Base-by-base conservation (phyloP, 257 asterid genomes). In the Lavandula angustifolia region DNA sequence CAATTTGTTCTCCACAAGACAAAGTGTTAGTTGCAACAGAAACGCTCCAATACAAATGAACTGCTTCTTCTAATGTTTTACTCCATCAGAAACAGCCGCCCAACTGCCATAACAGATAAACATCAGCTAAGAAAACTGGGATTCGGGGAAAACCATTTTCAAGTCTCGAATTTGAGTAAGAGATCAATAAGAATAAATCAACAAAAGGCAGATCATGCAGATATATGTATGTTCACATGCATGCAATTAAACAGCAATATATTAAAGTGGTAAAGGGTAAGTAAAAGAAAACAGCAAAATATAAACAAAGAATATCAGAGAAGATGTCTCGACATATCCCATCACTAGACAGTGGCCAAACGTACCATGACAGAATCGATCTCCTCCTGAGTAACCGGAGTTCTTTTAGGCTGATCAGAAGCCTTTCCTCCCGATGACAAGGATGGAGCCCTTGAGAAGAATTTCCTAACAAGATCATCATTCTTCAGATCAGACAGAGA, bases 351-450 rank as follows among this genome's bases (percentile, higher is more conserved):
- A 41, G 35, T 62, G 13, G 60, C 60, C 42, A 31, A 54, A 69
- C 82, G 9, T 85, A 92, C 99, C 99, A 89, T 63, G 73, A 92
- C 54, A 52, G 88, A 77, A 12, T 92, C 99, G 33, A 92, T 92
- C 86, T 92, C 99, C 64, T 89, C 96, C 68, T 73, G 82, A 73
- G 99, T 60, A 42, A 92, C 84, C 0, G 94, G 96, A 53, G 96
- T 81, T 78, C 99, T 72, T 80, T 85, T 89, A 46, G 97, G 97
- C 78, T 89, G 99, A 71, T 89, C 97, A 47, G 96, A 87, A 74
- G 97, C 99, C 79, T 80, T 92, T 71, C 97, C 97, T 74, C 92
- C 90, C 1, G 75, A 66, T 47, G 89, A 76, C 60, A 16, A 60
- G 63, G 89, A 72, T 59, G 82, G 73, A 35, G 85, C 73, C 82